Evolutionary conservation across 331 rosid genomes (phyloP).

Genomic region (Pyrus hybrid): DNA sequence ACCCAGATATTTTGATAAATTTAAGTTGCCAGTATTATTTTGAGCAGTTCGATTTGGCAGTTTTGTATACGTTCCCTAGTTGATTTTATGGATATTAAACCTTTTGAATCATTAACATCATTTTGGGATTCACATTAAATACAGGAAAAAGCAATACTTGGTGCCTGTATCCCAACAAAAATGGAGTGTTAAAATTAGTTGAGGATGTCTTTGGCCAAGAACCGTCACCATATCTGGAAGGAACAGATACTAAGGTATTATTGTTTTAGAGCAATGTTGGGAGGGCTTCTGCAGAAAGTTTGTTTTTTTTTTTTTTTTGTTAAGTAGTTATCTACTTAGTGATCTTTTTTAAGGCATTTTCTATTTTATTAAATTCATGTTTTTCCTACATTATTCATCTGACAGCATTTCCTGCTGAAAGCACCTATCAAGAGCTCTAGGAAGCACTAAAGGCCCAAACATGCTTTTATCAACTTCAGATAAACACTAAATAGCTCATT

Average conservation of each 20-base stretch:
- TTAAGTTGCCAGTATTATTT: neutral
- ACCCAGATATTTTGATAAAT: neutral
- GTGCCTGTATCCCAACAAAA: slow-evolving; percentile 94
- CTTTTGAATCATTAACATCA: slow-evolving; percentile 2
- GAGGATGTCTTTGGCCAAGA: slow-evolving; percentile 56
- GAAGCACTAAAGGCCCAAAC: neutral
- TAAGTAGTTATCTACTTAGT: neutral
- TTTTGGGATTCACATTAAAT: slow-evolving; percentile 3
- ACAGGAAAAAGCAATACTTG: slow-evolving; percentile 69
- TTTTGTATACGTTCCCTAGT: neutral
- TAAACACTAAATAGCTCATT: neutral
- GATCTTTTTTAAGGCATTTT: neutral
- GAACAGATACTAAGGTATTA: slow-evolving; percentile 33
- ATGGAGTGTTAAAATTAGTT: slow-evolving; percentile 44
- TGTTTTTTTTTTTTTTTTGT: neutral
- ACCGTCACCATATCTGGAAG: slow-evolving; percentile 21
- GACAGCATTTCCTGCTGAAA: neutral
- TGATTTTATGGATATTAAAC: slow-evolving; percentile 2
- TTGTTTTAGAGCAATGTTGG: neutral
- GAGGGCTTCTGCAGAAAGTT: neutral
- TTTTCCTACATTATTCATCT: neutral
- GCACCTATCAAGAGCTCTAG: neutral
- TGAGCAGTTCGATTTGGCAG: neutral
- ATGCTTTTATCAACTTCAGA: neutral
- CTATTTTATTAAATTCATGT: neutral